Percentiles rank a stretch among this genome's conserved stretches.
Conservation (phyloP, 192 early-diverging fungal species). For the Coemansia sp. region DNA sequence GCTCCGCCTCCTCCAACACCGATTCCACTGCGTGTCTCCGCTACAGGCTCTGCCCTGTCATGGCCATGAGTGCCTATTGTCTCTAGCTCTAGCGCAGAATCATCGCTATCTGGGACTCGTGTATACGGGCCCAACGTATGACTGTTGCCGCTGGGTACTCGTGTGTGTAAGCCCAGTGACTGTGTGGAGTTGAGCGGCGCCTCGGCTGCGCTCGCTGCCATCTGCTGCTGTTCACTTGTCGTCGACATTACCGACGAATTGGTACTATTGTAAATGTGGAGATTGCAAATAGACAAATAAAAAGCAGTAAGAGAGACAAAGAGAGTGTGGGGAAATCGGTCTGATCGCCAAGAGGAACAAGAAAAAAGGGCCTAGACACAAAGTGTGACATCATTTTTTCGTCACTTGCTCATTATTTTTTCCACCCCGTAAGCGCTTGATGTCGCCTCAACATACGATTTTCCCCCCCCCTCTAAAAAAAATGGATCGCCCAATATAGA, state of each 20-base stretch:
- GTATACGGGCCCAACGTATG: background rate
- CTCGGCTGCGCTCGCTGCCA: background rate
- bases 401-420: background rate
- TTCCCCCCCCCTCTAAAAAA: background rate
- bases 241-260: background rate
- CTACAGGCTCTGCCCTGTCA: background rate
- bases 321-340: background rate
- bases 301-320: background rate
- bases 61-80: background rate
- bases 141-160: background rate
- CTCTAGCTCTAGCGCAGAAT: slow-evolving; percentile 4
- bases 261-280: background rate
- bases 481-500: background rate
- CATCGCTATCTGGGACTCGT: background rate
- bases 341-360: background rate
- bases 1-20: slow-evolving; percentile 17
- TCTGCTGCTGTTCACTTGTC: background rate
- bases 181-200: background rate
- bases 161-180: background rate
- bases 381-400: slow-evolving; percentile 7
- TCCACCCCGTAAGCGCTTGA: background rate
- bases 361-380: background rate
- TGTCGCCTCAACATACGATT: background rate
- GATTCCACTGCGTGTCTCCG: background rate
- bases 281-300: background rate